phyloP scores from a whole-genome alignment of 768 basidiomycete species.

The Scleroderma bovista region DNA sequence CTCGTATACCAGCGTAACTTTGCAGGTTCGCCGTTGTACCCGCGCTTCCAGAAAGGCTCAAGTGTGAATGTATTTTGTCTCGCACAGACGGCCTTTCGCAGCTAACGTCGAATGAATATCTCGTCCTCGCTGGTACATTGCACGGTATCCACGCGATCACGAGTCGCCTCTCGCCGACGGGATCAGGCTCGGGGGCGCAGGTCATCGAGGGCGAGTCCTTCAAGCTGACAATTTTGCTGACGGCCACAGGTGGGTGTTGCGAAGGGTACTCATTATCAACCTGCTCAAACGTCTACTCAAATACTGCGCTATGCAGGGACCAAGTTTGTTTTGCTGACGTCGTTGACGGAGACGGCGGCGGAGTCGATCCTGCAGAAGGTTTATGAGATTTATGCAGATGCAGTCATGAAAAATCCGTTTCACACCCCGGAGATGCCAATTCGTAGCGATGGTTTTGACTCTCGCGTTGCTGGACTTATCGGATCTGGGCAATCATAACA shows the following conservation, averaged over 20 bases:
- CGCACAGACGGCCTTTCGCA: slow-evolving; percentile 81
- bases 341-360: slow-evolving; percentile 65
- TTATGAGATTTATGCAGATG: slow-evolving; percentile 91
- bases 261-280: background rate
- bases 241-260: slow-evolving; percentile 66
- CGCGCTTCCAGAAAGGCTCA: background rate
- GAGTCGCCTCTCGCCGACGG: slow-evolving; percentile 79
- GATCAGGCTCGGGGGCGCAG: slow-evolving; percentile 80
- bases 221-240: slow-evolving; percentile 89
- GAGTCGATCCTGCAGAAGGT: slow-evolving; percentile 74
- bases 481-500: slow-evolving; percentile 32
- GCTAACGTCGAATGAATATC: slow-evolving; percentile 88
- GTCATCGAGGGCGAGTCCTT: slow-evolving; percentile 96
- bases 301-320: slow-evolving; percentile 56
- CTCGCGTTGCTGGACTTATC: slow-evolving; percentile 55
- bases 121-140: slow-evolving; percentile 92
- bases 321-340: slow-evolving; percentile 91
- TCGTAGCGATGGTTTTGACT: slow-evolving; percentile 84
- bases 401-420: slow-evolving; percentile 99
- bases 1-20: slow-evolving; percentile 92
- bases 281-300: too few relatives aligned
- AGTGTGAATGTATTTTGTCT: background rate
- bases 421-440: slow-evolving; percentile 99
- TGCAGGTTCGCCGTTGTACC: slow-evolving; percentile 50
- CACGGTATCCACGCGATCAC: slow-evolving; percentile 99